phyloP scores from a whole-genome alignment of 2,329 filamentous ascomycete species.

The Botrytis porri region DNA sequence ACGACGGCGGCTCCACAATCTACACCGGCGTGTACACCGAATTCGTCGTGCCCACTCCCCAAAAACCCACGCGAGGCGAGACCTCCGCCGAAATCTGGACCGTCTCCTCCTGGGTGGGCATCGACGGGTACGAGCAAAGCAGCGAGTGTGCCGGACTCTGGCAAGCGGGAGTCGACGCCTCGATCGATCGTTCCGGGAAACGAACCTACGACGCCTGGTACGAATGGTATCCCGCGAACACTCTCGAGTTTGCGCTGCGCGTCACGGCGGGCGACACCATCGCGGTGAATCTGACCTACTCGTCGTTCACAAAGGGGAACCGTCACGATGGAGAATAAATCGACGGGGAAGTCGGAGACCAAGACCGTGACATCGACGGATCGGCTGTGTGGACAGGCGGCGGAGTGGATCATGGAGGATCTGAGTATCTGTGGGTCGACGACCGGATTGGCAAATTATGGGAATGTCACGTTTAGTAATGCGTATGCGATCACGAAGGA shows the following conservation, averaged over 20 bases:
- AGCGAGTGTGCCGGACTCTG: not conserved
- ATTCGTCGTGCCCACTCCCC: constrained; percentile 40
- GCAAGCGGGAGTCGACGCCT: constrained; percentile 13
- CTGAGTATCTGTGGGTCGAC: constrained; percentile 40
- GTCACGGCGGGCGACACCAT: constrained; percentile 45
- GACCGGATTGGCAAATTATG: constrained; percentile 47
- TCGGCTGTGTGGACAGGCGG: constrained; percentile 45
- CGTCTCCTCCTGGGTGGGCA: constrained; percentile 12
- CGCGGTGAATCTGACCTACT: constrained; percentile 36
- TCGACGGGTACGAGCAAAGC: not conserved
- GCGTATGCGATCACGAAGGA: not conserved
- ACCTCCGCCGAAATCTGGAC: not conserved
- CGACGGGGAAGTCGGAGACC: constrained; percentile 44
- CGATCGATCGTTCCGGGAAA: not conserved
- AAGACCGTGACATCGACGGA: constrained; percentile 40
- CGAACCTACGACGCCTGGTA: constrained; percentile 53
- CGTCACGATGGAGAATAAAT: constrained; percentile 46
- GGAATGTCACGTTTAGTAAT: constrained; percentile 44
- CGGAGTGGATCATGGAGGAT: constrained; percentile 52
- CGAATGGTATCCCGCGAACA: constrained; percentile 57
- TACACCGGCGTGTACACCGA: constrained; percentile 40
- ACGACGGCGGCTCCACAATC: constrained; percentile 28
- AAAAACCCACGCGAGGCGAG: not conserved
- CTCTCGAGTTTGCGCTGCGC: constrained; percentile 47
- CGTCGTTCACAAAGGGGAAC: constrained; percentile 43